phyloP scores from a whole-genome alignment of 768 basidiomycete genomes.

The Phanerochaete sordida region DNA sequence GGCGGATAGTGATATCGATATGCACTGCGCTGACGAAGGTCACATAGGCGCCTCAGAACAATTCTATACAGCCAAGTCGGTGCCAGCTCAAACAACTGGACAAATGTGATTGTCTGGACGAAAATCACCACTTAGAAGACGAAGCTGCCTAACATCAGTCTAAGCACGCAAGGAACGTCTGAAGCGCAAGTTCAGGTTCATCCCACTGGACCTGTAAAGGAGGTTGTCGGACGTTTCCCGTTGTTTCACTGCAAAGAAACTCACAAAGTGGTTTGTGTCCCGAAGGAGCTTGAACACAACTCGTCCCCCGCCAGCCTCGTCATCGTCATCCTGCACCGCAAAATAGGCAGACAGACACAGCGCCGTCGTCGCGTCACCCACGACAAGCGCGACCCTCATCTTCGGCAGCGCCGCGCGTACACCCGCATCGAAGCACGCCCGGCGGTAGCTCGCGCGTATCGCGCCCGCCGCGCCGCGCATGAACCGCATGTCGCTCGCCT shows the following conservation, averaged over 20 bases:
- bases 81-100: too few relatives aligned
- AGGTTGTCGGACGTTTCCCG: background rate
- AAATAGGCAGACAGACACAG: slow-evolving; percentile 10
- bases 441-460: slow-evolving; percentile 17
- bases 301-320: slow-evolving; percentile 5
- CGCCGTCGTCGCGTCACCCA: background rate
- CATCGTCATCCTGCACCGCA: slow-evolving; percentile 18
- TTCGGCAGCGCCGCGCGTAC: slow-evolving; percentile 2
- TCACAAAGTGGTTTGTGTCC: slow-evolving; percentile 24
- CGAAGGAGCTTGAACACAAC: slow-evolving; percentile 15
- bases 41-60: too few relatives aligned
- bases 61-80: too few relatives aligned
- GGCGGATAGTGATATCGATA: too few relatives aligned
- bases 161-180: background rate
- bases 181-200: background rate
- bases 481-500: slow-evolving; percentile 16
- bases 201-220: background rate
- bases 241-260: slow-evolving; percentile 1
- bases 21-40: too few relatives aligned
- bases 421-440: slow-evolving; percentile 14
- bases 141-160: background rate
- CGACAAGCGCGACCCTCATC: slow-evolving; percentile 1
- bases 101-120: too few relatives aligned
- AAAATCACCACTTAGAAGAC: too few relatives aligned
- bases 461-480: slow-evolving; percentile 19